Percentiles rank a stretch among this genome's conserved stretches.
Evolutionary conservation across 306 rosid genomes (phyloP).

Genomic region (Astragalus glycyphyllos): DNA sequence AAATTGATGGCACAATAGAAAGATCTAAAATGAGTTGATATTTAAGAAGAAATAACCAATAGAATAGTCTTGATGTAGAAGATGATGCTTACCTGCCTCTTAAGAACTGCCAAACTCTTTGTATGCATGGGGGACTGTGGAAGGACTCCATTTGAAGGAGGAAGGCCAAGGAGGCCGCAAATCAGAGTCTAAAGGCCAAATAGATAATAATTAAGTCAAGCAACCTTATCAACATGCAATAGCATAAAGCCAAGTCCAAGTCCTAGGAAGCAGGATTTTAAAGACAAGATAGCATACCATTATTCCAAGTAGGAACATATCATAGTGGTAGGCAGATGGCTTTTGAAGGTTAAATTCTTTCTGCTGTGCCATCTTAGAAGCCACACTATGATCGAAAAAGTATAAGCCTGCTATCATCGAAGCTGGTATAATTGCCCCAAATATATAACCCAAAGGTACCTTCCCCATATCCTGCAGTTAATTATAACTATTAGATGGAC

Average conservation of each 20-base stretch:
- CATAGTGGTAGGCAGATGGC: constrained; percentile 91
- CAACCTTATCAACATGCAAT: background rate
- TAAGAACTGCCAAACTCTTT: constrained; percentile 85
- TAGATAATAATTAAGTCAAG: constrained; percentile 15
- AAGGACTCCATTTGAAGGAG: constrained; percentile 94
- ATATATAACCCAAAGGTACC: constrained; percentile 63
- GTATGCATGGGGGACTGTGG: constrained; percentile 99
- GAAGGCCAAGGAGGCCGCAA: constrained; percentile 87
- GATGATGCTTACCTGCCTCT: constrained; percentile 56
- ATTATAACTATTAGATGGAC: constrained; percentile 31
- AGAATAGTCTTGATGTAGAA: constrained; percentile 9
- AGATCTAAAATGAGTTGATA: constrained; percentile 34
- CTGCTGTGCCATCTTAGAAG: constrained; percentile 89
- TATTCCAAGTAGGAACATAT: constrained; percentile 74
- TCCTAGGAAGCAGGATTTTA: constrained; percentile 31
- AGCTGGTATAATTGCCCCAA: constrained; percentile 81
- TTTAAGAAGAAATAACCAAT: constrained; percentile 20
- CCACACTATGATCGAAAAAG: constrained; percentile 94
- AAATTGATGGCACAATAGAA: constrained; percentile 31
- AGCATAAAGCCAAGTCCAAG: constrained; percentile 14
- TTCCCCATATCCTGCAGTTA: constrained; percentile 81
- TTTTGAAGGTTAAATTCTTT: constrained; percentile 91
- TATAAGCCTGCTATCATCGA: constrained; percentile 89
- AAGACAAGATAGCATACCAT: constrained; percentile 54
- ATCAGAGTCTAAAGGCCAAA: constrained; percentile 63